These are phyloP conservation scores for Russula earlei DNA, from an alignment of 768 basidiomycete species.

Conservation along the genomic window DNA sequence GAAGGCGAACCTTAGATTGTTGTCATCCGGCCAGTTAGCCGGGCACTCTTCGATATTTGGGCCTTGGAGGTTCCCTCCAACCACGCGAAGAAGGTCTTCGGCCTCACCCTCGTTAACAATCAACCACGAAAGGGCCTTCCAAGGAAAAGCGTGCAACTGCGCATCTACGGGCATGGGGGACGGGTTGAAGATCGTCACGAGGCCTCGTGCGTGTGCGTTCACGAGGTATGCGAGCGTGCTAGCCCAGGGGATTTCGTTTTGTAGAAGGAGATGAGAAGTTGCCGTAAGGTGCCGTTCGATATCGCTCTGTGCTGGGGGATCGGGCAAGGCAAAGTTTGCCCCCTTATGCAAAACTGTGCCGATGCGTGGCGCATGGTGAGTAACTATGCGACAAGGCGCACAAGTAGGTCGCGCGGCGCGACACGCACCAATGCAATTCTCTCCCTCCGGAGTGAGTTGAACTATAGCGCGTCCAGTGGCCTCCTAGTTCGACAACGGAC, in stretches of 20 bases:
- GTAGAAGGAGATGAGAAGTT: slow-evolving; percentile 45
- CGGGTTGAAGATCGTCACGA: slow-evolving; percentile 42
- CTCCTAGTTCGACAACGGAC: slow-evolving; percentile 27
- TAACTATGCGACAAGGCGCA: not conserved
- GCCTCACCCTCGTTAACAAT: slow-evolving; percentile 49
- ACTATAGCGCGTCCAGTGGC: slow-evolving; percentile 53
- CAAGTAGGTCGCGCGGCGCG: not conserved
- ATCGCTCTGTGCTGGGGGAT: slow-evolving; percentile 23
- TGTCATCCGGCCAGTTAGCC: slow-evolving; percentile 6
- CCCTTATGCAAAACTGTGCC: slow-evolving; percentile 47
- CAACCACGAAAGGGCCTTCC: slow-evolving; percentile 44
- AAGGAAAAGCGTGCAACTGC: slow-evolving; percentile 39
- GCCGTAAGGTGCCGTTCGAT: slow-evolving; percentile 24
- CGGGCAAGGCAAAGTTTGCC: slow-evolving; percentile 40
- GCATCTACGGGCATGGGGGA: slow-evolving; percentile 41
- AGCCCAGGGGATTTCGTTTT: slow-evolving; percentile 45
- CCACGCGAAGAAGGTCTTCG: slow-evolving; percentile 16
- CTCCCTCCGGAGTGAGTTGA: slow-evolving; percentile 46
- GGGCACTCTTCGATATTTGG: not conserved
- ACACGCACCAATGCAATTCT: slow-evolving; percentile 51
- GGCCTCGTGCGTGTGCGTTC: slow-evolving; percentile 8
- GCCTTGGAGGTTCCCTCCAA: not conserved
- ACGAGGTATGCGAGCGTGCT: slow-evolving; percentile 34
- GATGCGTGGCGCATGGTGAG: not conserved
- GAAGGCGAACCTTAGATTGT: slow-evolving; percentile 20